Base-by-base conservation (phyloP, 495 filamentous ascomycete species). In the Penicillium robsamsonii region DNA sequence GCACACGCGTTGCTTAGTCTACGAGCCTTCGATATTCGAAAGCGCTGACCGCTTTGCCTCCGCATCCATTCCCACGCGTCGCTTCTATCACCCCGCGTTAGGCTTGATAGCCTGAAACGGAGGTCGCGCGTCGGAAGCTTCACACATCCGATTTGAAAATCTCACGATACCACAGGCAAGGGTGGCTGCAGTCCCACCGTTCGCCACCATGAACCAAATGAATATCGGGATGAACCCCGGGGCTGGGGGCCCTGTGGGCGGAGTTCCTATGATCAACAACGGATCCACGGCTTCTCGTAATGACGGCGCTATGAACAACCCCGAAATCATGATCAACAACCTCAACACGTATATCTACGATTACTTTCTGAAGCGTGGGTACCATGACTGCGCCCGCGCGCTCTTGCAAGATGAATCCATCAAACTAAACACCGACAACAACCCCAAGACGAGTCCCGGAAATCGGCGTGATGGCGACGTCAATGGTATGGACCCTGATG, bases 261-360 rank as follows among this genome's bases (percentile, higher is more conserved):
- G 84, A 53, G 83, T 87, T 67, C 83, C 83, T 13, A 88, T 91
- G 82, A 87, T 89, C 77, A 86, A 84, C 67, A 89, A 86, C 65
- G 83, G 83, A 64, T 79, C 76, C 62, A 75, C 68, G 67, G 75
- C 73, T 64, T 75, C 70, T 70, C 77, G 72, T 64, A 75, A 67
- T 55, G 79, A 77, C 53, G 69, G 59, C 57, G 65, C 57, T 58
- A 70, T 70, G 69, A 79, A 70, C 65, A 77, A 65, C 38, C 75
- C 74, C 61, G 78, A 82, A 38, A 58, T 57, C n/a, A 76, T 76
- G 64, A 84, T 97, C 47, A 90, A 92, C 74, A 95, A 90, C 11
- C 84, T 97, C 29, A 95, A 97, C 75, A 96, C 91, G 3, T 96
- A 93, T 69, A 98, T 98, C 56, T 97, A 97, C 78, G 92, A 96